A percentile compares a stretch with the other conserved stretches of the same genome.
phyloP scores from a whole-genome alignment of 2,329 filamentous ascomycete species.

The Microsporum ferrugineum region DNA sequence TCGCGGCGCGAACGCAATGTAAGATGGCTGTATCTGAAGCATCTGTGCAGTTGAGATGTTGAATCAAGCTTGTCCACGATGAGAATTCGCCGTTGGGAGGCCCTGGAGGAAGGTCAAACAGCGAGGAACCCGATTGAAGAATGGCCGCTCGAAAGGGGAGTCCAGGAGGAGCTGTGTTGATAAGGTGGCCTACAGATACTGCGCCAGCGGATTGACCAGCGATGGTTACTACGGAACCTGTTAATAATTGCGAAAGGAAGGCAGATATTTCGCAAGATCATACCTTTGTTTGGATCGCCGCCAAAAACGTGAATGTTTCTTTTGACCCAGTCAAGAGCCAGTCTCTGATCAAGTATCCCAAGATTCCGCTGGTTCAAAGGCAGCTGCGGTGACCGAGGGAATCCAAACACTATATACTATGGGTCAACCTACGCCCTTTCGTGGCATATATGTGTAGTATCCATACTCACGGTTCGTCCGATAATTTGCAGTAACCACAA shows the following conservation, averaged over 20 bases:
- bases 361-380: slow-evolving; percentile 42
- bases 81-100: not conserved
- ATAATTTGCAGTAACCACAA: slow-evolving; percentile 2
- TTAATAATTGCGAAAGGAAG: not conserved
- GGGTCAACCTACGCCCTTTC: not conserved
- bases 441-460: not conserved
- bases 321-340: slow-evolving; percentile 50
- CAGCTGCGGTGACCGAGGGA: slow-evolving; percentile 1
- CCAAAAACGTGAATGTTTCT: slow-evolving; percentile 45
- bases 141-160: slow-evolving; percentile 4
- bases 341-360: slow-evolving; percentile 43
- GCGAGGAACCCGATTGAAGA: not conserved
- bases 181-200: slow-evolving; percentile 41
- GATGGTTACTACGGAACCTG: slow-evolving; percentile 26
- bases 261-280: slow-evolving; percentile 16
- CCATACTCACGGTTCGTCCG: not conserved
- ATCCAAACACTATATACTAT: slow-evolving; percentile 4
- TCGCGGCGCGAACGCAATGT: not conserved
- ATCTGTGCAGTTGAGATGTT: not conserved
- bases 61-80: not conserved
- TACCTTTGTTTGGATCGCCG: slow-evolving; percentile 37
- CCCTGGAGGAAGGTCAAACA: not conserved
- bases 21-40: not conserved
- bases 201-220: slow-evolving; percentile 43
- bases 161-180: not conserved